phyloP scores from a whole-genome alignment of 2,329 filamentous ascomycete species.

The Rutstroemia sp. region DNA sequence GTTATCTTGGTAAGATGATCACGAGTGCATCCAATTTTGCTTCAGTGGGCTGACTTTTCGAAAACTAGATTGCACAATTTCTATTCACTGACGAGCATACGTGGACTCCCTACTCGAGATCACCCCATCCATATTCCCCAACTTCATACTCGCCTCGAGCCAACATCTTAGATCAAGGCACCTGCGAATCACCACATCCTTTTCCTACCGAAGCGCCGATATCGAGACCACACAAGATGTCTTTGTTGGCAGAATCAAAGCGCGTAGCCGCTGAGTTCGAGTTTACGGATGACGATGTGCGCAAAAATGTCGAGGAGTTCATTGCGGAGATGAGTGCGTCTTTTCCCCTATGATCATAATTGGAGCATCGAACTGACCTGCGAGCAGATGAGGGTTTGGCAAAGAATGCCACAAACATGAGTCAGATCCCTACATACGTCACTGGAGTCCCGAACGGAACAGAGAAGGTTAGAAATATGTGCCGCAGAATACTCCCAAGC shows the following conservation, averaged over 20 bases:
- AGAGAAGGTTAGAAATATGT: constrained; percentile 63
- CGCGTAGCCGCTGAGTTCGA: constrained; percentile 81
- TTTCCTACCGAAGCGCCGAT: constrained; percentile 48
- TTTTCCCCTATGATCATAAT: constrained; percentile 10
- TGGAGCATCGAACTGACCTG: constrained; percentile 16
- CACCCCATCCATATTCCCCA: constrained; percentile 23
- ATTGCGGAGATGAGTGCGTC: constrained; percentile 71
- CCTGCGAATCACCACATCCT: constrained; percentile 47
- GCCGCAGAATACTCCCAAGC: not conserved
- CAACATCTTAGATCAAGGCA: constrained; percentile 35
- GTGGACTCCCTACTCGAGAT: constrained; percentile 30
- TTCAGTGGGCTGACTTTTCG: not conserved
- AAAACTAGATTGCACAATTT: constrained; percentile 42
- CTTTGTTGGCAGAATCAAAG: constrained; percentile 63
- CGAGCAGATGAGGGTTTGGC: constrained; percentile 68
- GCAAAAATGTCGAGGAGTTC: constrained; percentile 77
- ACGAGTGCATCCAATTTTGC: not conserved
- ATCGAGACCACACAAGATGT: constrained; percentile 52
- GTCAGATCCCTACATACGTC: constrained; percentile 96
- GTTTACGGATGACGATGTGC: constrained; percentile 69
- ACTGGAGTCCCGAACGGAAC: constrained; percentile 94
- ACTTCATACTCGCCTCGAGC: constrained; percentile 37
- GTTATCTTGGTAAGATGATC: constrained; percentile 25
- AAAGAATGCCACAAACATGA: constrained; percentile 72
- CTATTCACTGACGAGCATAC: constrained; percentile 33